Percentiles rank a stretch among this genome's conserved stretches.
Conservation (phyloP, 2,329 filamentous ascomycete genomes). For the Aureobasidium sp. region DNA sequence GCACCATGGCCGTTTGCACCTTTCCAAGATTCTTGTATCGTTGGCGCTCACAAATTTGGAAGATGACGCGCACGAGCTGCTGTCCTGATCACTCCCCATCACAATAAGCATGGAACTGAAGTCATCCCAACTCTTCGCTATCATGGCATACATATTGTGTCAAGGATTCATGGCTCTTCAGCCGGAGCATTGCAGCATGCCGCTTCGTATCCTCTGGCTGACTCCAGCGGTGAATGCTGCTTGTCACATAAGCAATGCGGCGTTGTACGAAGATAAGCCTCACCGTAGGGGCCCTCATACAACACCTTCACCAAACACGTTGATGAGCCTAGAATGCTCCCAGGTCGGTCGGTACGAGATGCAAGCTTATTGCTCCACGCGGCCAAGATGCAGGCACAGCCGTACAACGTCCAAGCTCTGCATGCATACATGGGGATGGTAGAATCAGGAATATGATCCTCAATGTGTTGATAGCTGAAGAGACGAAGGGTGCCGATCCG, state of each 20-base stretch:
- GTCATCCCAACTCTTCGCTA: no score
- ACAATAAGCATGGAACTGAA: no score
- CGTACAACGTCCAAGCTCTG: neutral
- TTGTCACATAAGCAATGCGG: neutral
- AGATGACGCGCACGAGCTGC: no score
- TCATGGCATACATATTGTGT: no score
- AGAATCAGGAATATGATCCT: neutral
- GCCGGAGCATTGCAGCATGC: neutral
- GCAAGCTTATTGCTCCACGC: neutral
- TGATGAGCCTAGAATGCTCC: neutral
- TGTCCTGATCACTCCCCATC: no score
- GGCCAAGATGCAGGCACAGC: neutral
- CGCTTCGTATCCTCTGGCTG: neutral
- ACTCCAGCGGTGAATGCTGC: neutral
- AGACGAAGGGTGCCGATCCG: no score
- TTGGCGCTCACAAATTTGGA: no score
- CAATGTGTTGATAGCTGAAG: no score
- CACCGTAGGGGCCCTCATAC: neutral
- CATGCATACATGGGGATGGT: neutral
- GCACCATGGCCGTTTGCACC: no score
- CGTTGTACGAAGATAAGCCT: neutral
- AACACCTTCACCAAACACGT: neutral
- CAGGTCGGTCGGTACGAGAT: neutral
- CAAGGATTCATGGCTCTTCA: neutral
- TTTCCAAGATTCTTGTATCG: no score